Evolutionary conservation across 352 stramenopile genomes (phyloP).

Genomic region (Phytopythium cucurbitacearum): DNA sequence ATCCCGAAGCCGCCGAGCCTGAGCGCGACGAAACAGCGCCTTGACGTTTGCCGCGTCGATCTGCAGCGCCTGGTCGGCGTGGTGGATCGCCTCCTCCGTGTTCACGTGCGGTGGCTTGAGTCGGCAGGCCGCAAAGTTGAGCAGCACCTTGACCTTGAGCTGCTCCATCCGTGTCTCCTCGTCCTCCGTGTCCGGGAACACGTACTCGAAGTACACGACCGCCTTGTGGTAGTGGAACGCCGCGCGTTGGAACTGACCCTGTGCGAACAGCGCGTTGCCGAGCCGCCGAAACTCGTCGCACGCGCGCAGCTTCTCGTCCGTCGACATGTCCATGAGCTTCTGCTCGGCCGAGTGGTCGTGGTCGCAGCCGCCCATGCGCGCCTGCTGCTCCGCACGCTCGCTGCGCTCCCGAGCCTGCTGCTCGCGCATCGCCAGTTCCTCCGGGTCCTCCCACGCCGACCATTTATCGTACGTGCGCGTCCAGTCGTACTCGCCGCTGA

Average conservation of each 20-base stretch:
- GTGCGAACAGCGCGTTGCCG: conserved; percentile 71
- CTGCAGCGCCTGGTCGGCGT: conserved; percentile 5
- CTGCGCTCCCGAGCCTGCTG: conserved; percentile 58
- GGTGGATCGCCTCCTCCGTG: background rate
- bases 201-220: conserved; percentile 85
- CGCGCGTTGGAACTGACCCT: conserved; percentile 78
- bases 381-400: conserved; percentile 33
- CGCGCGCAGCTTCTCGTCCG: conserved; percentile 41
- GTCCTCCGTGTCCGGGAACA: conserved; percentile 64
- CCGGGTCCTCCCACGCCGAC: conserved; percentile 74
- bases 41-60: conserved; percentile 36
- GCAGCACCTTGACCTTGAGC: conserved; percentile 53
- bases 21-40: conserved; percentile 61
- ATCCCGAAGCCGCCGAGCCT: conserved; percentile 59
- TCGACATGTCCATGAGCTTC: conserved; percentile 86
- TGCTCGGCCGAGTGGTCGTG: conserved; percentile 87
- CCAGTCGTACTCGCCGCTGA: conserved; percentile 48
- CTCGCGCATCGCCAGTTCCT: conserved; percentile 68
- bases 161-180: conserved; percentile 45
- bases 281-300: conserved; percentile 69
- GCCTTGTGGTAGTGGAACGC: conserved; percentile 81
- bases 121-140: conserved; percentile 74
- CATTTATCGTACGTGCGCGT: conserved; percentile 75
- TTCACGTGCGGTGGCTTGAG: conserved; percentile 25
- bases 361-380: conserved; percentile 56